A percentile compares a stretch with the other conserved stretches of the same genome.
phyloP scores from a whole-genome alignment of 176 grass and related monocot genomes.

The Oropetium thomaeum region DNA sequence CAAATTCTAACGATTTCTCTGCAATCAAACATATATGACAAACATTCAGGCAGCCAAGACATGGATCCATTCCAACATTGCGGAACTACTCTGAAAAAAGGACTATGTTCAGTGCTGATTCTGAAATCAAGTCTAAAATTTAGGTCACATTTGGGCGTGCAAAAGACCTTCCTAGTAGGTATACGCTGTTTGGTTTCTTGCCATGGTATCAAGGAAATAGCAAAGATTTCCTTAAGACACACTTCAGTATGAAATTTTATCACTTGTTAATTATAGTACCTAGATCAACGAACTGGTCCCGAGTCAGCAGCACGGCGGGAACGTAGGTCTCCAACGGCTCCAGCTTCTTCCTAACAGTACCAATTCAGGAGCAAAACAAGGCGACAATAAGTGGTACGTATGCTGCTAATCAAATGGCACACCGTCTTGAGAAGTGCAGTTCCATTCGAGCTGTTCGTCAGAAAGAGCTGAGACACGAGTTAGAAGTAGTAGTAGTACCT shows the following conservation, averaged over 20 bases:
- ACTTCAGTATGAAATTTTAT: background rate
- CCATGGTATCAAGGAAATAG: background rate
- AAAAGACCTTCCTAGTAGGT: background rate
- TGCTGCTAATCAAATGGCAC: background rate
- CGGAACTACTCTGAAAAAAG: background rate
- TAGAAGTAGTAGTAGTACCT: constrained; percentile 26
- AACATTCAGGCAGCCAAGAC: too few relatives aligned
- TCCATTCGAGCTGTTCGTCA: background rate
- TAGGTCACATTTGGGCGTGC: background rate
- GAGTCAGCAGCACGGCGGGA: constrained; percentile 77
- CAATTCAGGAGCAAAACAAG: background rate
- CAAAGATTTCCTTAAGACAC: background rate
- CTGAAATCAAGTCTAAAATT: background rate
- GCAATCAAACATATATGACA: constrained; percentile 30
- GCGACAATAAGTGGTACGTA: background rate
- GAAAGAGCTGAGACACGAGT: background rate
- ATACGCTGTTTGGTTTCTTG: background rate
- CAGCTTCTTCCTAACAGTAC: constrained; percentile 72
- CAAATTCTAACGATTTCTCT: constrained; percentile 73
- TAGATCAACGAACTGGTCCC: constrained; percentile 76
- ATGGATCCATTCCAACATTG: background rate
- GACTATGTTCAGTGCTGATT: background rate
- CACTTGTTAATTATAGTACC: constrained; percentile 40
- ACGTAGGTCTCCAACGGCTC: constrained; percentile 84
- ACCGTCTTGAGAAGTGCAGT: background rate